These are phyloP conservation scores for Trematosphaeria pertusa DNA, from an alignment of 2,329 filamentous ascomycete genomes.

Conservation along the genomic window DNA sequence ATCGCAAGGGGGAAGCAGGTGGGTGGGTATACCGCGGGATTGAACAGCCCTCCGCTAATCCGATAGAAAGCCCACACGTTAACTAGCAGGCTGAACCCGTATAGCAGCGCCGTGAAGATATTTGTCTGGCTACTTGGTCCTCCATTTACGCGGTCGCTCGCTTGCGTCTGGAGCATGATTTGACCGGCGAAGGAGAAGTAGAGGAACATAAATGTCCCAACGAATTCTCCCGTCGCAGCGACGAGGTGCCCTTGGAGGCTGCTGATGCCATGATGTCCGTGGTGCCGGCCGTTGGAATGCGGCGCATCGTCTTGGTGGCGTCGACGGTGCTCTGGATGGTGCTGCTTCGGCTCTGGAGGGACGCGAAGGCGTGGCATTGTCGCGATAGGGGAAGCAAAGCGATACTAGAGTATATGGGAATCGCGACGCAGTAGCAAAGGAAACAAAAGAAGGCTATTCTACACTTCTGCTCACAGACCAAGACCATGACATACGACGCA, in stretches of 20 bases:
- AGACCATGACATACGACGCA: no score
- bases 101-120: slow-evolving; percentile 38
- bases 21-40: slow-evolving; percentile 22
- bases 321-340: background rate
- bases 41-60: slow-evolving; percentile 32
- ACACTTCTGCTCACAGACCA: no score
- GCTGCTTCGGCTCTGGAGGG: background rate
- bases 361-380: background rate
- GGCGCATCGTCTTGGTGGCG: background rate
- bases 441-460: no score
- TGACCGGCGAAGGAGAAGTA: slow-evolving; percentile 39
- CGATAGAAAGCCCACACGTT: slow-evolving; percentile 43
- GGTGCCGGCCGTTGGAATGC: no score
- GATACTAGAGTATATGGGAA: no score
- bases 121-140: slow-evolving; percentile 25
- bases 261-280: no score
- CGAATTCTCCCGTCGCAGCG: slow-evolving; percentile 36
- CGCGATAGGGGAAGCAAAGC: no score
- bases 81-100: slow-evolving; percentile 38
- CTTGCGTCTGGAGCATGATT: slow-evolving; percentile 30
- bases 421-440: no score
- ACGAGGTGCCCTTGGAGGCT: slow-evolving; percentile 23
- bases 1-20: background rate
- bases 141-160: slow-evolving; percentile 22
- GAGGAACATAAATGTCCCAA: slow-evolving; percentile 42